Conservation (phyloP, 2,329 filamentous ascomycete species). For the Neonectria faginata region DNA sequence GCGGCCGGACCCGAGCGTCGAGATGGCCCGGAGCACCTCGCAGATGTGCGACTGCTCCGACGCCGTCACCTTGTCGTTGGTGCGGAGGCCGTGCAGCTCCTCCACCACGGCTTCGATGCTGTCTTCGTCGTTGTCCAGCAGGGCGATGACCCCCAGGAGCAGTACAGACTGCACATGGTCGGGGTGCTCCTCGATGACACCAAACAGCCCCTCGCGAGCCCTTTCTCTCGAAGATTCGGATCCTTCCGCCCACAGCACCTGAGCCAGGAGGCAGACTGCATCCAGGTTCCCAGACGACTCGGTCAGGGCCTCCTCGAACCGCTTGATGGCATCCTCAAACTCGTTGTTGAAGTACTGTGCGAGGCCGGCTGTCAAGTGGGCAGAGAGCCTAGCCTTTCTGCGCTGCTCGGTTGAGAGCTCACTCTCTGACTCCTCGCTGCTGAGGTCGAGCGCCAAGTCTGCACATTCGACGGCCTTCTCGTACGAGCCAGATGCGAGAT, state of each 20-base stretch:
- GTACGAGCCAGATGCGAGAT: conserved; percentile 76
- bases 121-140: conserved; percentile 83
- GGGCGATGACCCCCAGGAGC: conserved; percentile 84
- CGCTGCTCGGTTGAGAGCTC: conserved; percentile 74
- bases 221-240: conserved; percentile 78
- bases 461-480: conserved; percentile 80
- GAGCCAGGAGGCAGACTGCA: conserved; percentile 86
- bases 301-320: conserved; percentile 82
- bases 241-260: conserved; percentile 93
- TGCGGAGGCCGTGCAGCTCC: conserved; percentile 80
- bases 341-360: conserved; percentile 79
- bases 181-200: conserved; percentile 78
- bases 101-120: conserved; percentile 83
- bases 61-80: conserved; percentile 70
- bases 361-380: conserved; percentile 86
- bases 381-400: conserved; percentile 80
- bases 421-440: conserved; percentile 75
- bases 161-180: conserved; percentile 84
- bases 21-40: conserved; percentile 80
- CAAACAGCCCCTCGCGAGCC: conserved; percentile 83
- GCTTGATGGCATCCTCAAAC: conserved; percentile 77
- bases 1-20: conserved; percentile 64
- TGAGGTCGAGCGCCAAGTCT: conserved; percentile 82
- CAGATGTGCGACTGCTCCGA: conserved; percentile 77
- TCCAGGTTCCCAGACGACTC: conserved; percentile 84